Base-by-base conservation (phyloP, 2,329 filamentous ascomycete species). In the Emydomyces testavorans region DNA sequence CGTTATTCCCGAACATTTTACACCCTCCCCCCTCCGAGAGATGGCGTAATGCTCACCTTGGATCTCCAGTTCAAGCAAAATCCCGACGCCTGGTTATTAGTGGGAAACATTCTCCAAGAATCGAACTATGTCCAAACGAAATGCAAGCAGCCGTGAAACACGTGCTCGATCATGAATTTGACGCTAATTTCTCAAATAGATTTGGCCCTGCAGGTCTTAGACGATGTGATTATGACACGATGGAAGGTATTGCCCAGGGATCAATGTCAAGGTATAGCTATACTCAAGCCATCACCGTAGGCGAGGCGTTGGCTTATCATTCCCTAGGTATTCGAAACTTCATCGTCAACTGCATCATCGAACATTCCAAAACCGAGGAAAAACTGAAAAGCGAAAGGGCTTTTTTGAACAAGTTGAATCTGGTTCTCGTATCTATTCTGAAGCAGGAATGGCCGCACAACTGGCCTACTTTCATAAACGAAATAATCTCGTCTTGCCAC, bases 381-480 rank as follows among this genome's bases (percentile, higher is more conserved):
- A 83, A 82, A 55, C 75, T 95, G 57, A 84, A 82, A 65, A 73
- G 78, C 58, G 83, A 96, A 69, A 83, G 85, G 62, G 89, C 89
- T 28, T 79, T 98, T 51, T 75, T 98, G 62, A 96, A 96, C 77
- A 98, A 98, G 74, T 81, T 98, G 53, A 98, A 98, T 63, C 78
- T 98, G 60, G 90, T 96, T 50, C 83, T 98, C 54, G 87, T 98
- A 58, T 95, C 89, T 50, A 90, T 98, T 54, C 74, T 98, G 62
- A 98, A 98, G 76, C 92, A 98, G 71, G 92, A 98, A 70, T 98
- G 92, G 92, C 92, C 92, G 49, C 90, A 96, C 71, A 94, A 98
- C 74, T 98, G 93, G 92, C 92, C 93, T 8, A 94, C 88, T 16
- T 98, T 98, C 69, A 96, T 98, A 77, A 96, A 96, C 74, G 92